These are phyloP conservation scores for Picea sitchensis DNA, from an alignment of 75 land plant genomes.

Conservation along the genomic window DNA sequence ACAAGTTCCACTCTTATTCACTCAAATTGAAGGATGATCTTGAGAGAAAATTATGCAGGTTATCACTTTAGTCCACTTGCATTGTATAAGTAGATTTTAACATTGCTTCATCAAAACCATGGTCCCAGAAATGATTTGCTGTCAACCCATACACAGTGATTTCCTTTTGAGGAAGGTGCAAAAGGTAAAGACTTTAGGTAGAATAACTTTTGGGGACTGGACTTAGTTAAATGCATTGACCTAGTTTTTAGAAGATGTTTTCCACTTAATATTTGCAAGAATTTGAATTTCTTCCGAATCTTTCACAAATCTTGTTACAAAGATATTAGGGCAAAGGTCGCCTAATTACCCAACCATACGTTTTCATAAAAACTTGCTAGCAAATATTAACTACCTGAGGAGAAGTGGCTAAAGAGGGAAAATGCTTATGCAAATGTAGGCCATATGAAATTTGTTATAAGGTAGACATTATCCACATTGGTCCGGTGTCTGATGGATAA, in stretches of 20 bases:
- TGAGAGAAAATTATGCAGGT: too few species aligned
- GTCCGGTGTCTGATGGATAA: too few species aligned
- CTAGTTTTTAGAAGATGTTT: neutral
- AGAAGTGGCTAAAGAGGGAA: neutral
- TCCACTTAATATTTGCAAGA: neutral
- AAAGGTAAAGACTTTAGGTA: too few species aligned
- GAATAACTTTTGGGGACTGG: too few species aligned
- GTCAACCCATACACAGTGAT: too few species aligned
- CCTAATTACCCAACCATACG: neutral
- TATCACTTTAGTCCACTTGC: too few species aligned
- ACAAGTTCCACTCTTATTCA: too few species aligned
- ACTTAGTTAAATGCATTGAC: neutral
- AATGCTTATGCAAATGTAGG: neutral
- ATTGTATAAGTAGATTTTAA: too few species aligned
- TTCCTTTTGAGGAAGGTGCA: too few species aligned
- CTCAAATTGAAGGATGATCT: too few species aligned
- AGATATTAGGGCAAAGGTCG: neutral
- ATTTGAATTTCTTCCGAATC: neutral
- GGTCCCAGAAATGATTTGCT: too few species aligned
- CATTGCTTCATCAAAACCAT: too few species aligned
- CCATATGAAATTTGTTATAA: neutral
- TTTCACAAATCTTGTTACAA: neutral
- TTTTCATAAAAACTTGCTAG: neutral
- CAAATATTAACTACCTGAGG: neutral
- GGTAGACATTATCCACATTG: neutral